Conservation (phyloP, 768 basidiomycete genomes). For the Suillus subaureus region DNA sequence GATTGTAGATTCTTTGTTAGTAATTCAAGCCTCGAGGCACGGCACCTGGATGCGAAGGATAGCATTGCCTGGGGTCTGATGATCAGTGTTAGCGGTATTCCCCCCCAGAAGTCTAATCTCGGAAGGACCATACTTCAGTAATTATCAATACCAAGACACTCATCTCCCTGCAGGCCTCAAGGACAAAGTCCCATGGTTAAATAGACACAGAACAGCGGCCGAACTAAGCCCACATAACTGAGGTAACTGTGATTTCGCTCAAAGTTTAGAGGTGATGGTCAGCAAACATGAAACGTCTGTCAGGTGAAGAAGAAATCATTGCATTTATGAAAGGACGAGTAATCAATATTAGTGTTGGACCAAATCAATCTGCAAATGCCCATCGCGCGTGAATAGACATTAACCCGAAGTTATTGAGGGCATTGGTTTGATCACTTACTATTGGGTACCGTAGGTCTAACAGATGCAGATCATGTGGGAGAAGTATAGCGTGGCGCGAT, state of each 20-base stretch:
- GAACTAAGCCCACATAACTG: not conserved
- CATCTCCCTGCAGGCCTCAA: not conserved
- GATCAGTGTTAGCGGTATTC: not conserved
- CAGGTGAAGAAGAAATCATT: not conserved
- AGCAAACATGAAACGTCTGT: not conserved
- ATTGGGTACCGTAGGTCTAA: not conserved
- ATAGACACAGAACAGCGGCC: not conserved
- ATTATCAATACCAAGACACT: not conserved
- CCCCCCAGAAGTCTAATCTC: not conserved
- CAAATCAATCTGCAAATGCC: not conserved
- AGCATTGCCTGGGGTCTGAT: not conserved
- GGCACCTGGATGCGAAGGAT: not conserved
- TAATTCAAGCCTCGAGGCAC: not conserved
- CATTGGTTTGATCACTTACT: not conserved
- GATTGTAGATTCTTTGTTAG: not conserved
- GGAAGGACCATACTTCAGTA: not conserved
- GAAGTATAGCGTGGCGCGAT: too few relatives aligned
- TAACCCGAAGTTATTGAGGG: not conserved
- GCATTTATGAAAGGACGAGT: not conserved
- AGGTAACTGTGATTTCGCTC: not conserved
- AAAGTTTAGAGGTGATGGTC: not conserved
- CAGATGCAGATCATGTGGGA: not conserved
- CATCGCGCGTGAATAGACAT: not conserved
- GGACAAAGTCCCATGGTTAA: not conserved
- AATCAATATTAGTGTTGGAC: not conserved